Base-by-base conservation (phyloP, 108 stramenopile genomes). In the Aurantiochytrium sp. region DNA sequence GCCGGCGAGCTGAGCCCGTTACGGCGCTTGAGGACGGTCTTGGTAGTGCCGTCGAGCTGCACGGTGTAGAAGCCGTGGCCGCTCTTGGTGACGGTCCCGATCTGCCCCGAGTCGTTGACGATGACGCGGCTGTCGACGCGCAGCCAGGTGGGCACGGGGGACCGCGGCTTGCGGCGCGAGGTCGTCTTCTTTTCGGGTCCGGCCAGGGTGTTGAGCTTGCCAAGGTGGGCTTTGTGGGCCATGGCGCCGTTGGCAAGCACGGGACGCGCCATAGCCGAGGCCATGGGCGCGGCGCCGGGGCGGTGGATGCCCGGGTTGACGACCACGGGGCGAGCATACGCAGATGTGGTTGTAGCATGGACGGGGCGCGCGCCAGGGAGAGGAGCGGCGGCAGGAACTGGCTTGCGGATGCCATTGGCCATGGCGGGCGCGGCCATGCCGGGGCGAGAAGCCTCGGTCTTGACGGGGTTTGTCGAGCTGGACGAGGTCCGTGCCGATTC, bases 21-120 rank as follows among this genome's bases (percentile, higher is more conserved):
- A 12, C 73, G 73, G 73, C 73, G 73, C 45, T 81, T 81, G 24
- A 81, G 73, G 27, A 81, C 73, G 15, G 73, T 81, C 73, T 81
- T 81, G n/a, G 73, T 48, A n/a, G 73, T 48, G 0, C 73, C 73
- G 2, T 81, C 73, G 42, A 81, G 73, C 73, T 81, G 73, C 24
- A 81, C 73, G 0, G 73, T 81, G 39, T 81, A 81, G 39, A 81
- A 81, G 21, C 73, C 73, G 32, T 81, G 73, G 19, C 73, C 73
- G 24, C 73, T 81, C 73, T 81, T 81, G 12, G 45, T 48, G 39
- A 81, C 73, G 73, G 73, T 81, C 6, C 73, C 73, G 27, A 81
- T 81, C 45, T 81, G 73, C 10, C 42, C 73, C 39, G 73, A 48
- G 45, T 81, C 73, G 3, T 81, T 81, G 3, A 81, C 73, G 12